Evolutionary conservation across 257 asterid species (phyloP), one percentile per base, ranked within the genome.

Genomic region (Linderniella brevidens): DNA sequence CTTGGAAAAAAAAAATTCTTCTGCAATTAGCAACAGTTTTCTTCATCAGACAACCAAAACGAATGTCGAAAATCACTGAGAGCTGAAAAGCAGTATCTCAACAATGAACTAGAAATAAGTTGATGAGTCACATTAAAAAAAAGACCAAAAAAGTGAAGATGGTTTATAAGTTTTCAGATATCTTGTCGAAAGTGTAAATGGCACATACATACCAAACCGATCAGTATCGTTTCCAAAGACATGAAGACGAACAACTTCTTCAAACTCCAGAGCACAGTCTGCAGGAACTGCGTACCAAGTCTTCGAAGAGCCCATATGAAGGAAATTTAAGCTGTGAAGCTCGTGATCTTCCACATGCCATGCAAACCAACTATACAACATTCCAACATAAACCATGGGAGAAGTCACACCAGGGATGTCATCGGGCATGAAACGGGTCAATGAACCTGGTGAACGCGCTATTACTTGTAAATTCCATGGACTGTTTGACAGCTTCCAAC

Each of bases 341-440:
- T 90, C 99, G 32, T 90, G 99, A 68, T 90, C 99, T 71, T 90
- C 99, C 52, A 90, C 99, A 67, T 90, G 99, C 99, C 99, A 90
- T 35, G 99, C 96, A 77, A 85, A 90, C 99, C 99, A 90, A 66
- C 99, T 90, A 78, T 81, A 90, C 64, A 90, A 52, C 99, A 90
- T 90, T 54, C 99, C 99, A 53, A 90, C 65, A 62, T 85, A 90
- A 46, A 90, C 78, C 99, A 90, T 90, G 5, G 99, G 99, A 45
- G 99, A 90, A 41, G 99, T 90, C 61, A 90, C 99, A 53, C 99
- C 96, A 11, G 99, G 96, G 13, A 90, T 90, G 68, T 90, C 99
- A 77, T 90, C 94, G 12, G 96, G 93, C 99, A 90, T 90, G 67
- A 74, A 90, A 35, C 96, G 94, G 1, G 99, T 90, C 56, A 90